Conservation (phyloP, 345 rosid genomes). For the Rubroshorea leprosula region DNA sequence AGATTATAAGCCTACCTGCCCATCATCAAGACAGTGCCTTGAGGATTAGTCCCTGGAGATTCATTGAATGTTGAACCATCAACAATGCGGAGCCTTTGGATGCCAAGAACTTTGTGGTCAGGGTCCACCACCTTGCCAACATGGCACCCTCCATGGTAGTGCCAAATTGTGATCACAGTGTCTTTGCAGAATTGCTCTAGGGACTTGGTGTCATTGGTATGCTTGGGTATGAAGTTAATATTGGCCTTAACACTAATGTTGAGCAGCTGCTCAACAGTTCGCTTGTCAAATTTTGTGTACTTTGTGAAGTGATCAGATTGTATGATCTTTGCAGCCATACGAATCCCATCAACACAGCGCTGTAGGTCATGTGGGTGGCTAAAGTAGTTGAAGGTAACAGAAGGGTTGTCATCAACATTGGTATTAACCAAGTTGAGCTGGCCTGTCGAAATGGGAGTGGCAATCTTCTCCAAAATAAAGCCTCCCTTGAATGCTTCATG, state of each 20-base stretch:
- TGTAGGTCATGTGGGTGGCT: conserved; percentile 56
- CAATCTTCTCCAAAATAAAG: conserved; percentile 41
- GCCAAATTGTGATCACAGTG: conserved; percentile 70
- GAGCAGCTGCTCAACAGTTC: too few species aligned
- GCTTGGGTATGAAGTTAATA: conserved; percentile 61
- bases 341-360: conserved; percentile 53
- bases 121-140: conserved; percentile 53
- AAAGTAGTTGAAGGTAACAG: conserved; percentile 68
- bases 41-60: conserved; percentile 70
- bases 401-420: conserved; percentile 54
- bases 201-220: conserved; percentile 24
- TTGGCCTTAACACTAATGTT: too few species aligned
- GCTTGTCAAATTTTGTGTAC: too few species aligned
- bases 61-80: conserved; percentile 55
- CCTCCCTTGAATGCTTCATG: conserved; percentile 41
- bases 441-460: conserved; percentile 57
- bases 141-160: conserved; percentile 72
- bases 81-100: conserved; percentile 45
- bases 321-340: conserved; percentile 40
- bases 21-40: conserved; percentile 77
- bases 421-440: conserved; percentile 44
- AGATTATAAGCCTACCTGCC: conserved; percentile 44
- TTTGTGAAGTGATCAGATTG: conserved; percentile 43
- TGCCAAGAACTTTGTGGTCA: conserved; percentile 48
- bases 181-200: conserved; percentile 58